Base-by-base conservation (phyloP, 1,284 basidiomycete genomes). In the Mycena sp. region DNA sequence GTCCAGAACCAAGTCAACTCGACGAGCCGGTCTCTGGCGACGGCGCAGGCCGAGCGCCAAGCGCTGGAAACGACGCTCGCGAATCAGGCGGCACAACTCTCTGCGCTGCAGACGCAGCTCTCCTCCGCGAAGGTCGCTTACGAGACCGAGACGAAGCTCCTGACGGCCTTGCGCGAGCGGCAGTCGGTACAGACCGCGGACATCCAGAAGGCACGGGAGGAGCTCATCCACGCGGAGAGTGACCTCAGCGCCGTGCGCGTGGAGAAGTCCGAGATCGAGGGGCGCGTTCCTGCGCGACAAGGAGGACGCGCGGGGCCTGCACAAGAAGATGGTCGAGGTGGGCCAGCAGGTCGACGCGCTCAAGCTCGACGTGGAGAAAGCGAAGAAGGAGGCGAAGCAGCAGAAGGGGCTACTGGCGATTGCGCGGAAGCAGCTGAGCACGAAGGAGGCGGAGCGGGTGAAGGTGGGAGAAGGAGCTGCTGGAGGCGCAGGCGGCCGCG, bases 401-500 rank as follows among this genome's bases (percentile, higher is more conserved):
- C 96, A 99, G 78, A 98, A 96, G 77, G 98, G 97, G 14, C 83
- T 98, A 61, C 84, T 96, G 16, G 95, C 96, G 4, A 98, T 99
- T 74, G 92, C 94, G 10, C 92, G 92, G 81, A 99, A 99, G 79
- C 98, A 99, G 79, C 82, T 99, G 23, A 87, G 86, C 16, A 89
- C 92, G 0, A 92, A 94, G 52, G 96, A 99, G 77, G 81, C 83
- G 0, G 92, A 95, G 69, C 87, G 86, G 58, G 87, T 85, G 14
- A 91, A 88, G 71, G 82, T 84, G 2, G 30, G 87, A 91, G 69
- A 87, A 87, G 72, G 95, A 97, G 70, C 77, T 91, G 7, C 84
- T 86, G 67, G 91, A 91, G 51, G 86, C 86, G 0, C 77, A 83
- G 48, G 78, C 76, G 1, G 91, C 93, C 71, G 77, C 85, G 14